A percentile compares a stretch with the other conserved stretches of the same genome.
phyloP scores from a whole-genome alignment of 1,139 yeast species.

The Saccharomycopsis phalli region DNA sequence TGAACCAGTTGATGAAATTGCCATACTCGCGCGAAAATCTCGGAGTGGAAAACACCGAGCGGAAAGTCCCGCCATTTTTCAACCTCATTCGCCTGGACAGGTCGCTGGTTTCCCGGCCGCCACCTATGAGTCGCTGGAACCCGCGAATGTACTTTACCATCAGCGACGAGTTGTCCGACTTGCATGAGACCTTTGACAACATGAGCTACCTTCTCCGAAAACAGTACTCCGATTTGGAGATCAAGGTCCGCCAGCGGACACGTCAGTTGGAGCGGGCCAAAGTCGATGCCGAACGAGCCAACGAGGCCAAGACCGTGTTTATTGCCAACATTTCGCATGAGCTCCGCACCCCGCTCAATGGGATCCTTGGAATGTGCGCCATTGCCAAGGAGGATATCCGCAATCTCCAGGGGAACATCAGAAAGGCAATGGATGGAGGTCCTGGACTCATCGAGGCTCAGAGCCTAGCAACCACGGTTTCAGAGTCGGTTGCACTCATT shows the following conservation, averaged over 20 bases:
- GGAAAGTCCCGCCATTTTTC: too few relatives aligned
- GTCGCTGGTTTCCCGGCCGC: too few relatives aligned
- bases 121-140: too few relatives aligned
- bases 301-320: slow-evolving; percentile 89
- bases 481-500: slow-evolving; percentile 16
- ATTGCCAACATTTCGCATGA: slow-evolving; percentile 96
- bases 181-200: slow-evolving; percentile 80
- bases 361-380: slow-evolving; percentile 92
- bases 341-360: slow-evolving; percentile 88
- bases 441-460: slow-evolving; percentile 3
- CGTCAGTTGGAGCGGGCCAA: slow-evolving; percentile 83
- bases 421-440: not conserved
- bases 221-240: slow-evolving; percentile 80
- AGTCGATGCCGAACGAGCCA: slow-evolving; percentile 85
- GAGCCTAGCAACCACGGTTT: slow-evolving; percentile 6
- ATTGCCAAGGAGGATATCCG: slow-evolving; percentile 61
- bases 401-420: slow-evolving; percentile 6
- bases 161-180: slow-evolving; percentile 76
- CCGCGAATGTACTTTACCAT: slow-evolving; percentile 27
- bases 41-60: too few relatives aligned
- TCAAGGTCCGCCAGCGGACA: slow-evolving; percentile 81
- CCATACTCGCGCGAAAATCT: slow-evolving; percentile 16
- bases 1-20: too few relatives aligned
- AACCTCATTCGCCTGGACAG: too few relatives aligned
- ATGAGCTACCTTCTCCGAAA: slow-evolving; percentile 84